Base-by-base conservation (phyloP, 2,329 filamentous ascomycete genomes). In the Phaeoacremonium minimum region DNA sequence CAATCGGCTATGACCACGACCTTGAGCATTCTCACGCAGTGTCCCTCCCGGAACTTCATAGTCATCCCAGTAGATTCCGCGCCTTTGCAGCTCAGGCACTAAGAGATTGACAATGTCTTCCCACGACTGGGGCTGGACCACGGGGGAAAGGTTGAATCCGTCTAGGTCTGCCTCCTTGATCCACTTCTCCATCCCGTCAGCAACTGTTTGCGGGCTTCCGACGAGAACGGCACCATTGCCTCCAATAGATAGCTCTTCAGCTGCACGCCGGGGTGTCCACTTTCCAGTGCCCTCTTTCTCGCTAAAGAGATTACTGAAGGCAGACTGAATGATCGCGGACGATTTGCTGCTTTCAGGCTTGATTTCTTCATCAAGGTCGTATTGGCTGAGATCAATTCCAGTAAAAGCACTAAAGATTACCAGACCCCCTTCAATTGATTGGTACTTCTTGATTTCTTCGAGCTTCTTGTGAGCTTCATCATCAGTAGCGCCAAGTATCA, bases 91-190 rank as follows among this genome's bases (percentile, higher is more conserved):
- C 37, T 53, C 52, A 12, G 52, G 52, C 13, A 53, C 47, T 32
- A 55, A 33, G 8, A 55, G 44, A 26, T 55, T 48, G 11, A 52
- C 50, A 1, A 55, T 48, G 12, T 55, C 51, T 30, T 52, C 51
- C 28, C 52, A 55, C 8, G 50, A 46, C 7, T 50, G 50, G 7
- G 51, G 51, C 7, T 49, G 52, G 6, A 49, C 51, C 20, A 52
- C 50, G 30, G 53, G 51, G 22, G 42, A 49, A 28, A 55, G 48
- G 18, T 53, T 53, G 32, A 55, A 55, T 8, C 51, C 51, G 28
- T 54, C 51, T 9, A 54, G 20, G 26, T 54, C 51, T 3, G 36
- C 50, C 31, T 55, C 51, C 29, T 28, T 29, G 18, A 53, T 43
- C 51, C 51, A 54, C 17, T 45, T 42, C 40, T 52, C 49, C 44